phyloP scores from a whole-genome alignment of 768 basidiomycete species.

The Mycena amicta region DNA sequence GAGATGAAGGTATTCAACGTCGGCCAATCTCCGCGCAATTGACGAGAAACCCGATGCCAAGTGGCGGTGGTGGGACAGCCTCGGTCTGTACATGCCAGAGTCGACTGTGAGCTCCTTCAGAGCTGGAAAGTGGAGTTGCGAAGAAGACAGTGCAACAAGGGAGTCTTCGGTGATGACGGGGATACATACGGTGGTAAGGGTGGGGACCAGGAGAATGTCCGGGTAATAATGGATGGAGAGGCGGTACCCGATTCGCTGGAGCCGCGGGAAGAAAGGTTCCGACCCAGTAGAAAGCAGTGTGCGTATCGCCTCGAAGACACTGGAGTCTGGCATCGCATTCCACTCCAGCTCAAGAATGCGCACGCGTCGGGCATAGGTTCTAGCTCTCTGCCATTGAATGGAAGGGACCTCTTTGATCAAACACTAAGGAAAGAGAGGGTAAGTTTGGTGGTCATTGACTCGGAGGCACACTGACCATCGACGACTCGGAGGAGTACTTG shows the following conservation, averaged over 20 bases:
- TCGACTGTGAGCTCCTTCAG: not conserved
- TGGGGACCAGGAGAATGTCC: not conserved
- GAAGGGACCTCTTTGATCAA: too few relatives aligned
- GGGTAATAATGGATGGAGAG: not conserved
- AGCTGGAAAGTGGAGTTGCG: not conserved
- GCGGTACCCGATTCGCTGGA: not conserved
- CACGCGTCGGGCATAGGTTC: too few relatives aligned
- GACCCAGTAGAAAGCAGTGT: not conserved
- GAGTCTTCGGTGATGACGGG: not conserved
- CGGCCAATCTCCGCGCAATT: not conserved
- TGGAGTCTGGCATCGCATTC: not conserved
- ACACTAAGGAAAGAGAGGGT: too few relatives aligned
- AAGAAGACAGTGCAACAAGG: not conserved
- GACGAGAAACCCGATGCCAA: too few relatives aligned
- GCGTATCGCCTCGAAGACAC: not conserved
- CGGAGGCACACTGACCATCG: too few relatives aligned
- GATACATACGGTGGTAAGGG: not conserved
- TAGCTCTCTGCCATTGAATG: too few relatives aligned
- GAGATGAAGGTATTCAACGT: not conserved
- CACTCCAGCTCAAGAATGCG: too few relatives aligned
- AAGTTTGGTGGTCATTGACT: too few relatives aligned
- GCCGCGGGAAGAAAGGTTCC: not conserved
- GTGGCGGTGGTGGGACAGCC: too few relatives aligned
- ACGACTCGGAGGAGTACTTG: too few relatives aligned
- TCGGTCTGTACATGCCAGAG: too few relatives aligned